Evolutionary conservation across 2,329 filamentous ascomycete species (phyloP), one percentile per base, ranked within the genome.

Genomic region (Alternaria solani): DNA sequence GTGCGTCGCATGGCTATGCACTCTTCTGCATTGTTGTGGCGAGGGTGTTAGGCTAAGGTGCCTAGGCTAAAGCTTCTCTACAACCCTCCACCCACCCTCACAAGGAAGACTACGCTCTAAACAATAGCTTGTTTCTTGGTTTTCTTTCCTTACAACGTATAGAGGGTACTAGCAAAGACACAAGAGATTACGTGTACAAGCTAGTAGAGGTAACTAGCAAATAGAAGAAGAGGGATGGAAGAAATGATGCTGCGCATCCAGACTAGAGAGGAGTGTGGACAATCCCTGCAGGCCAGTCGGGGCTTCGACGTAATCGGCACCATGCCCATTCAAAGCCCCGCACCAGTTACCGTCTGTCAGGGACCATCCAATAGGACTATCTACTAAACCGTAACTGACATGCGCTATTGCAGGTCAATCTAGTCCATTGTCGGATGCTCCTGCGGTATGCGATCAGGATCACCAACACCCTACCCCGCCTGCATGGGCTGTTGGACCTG

Each of bases 21-120:
- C 46, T 28, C 52, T 44, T 41, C 36, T 60, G 65, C 58, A 58
- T 41, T n/a, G 58, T 51, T 61, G 51, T 34, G 47, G 64, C 41
- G 61, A 66, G 55, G 41, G 47, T 63, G 63, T 65, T 59, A 61
- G 41, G 51, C 55, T 48, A 59, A 69, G 59, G 26, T 41, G 51
- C 60, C 51, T 63, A 68, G 60, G 67, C 46, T 46, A 64, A 73
- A 67, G 70, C 67, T 73, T 70, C 46, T 64, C 41, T 25, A n/a
- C 20, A 23, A 23, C 20, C 20, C 20, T 23, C 20, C 20, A 2
- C 4, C 20, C 20, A 23, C 20, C 20, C 20, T 4, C 4, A 23
- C 20, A 23, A 23, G 20, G 4, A 23, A 23, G 4, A 23, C 4
- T 4, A 23, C 20, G 4, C 20, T 23, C 20, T 2, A 23, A 23